phyloP scores from a whole-genome alignment of 2,329 filamentous ascomycete genomes.

The Annulohypoxylon truncatum region DNA sequence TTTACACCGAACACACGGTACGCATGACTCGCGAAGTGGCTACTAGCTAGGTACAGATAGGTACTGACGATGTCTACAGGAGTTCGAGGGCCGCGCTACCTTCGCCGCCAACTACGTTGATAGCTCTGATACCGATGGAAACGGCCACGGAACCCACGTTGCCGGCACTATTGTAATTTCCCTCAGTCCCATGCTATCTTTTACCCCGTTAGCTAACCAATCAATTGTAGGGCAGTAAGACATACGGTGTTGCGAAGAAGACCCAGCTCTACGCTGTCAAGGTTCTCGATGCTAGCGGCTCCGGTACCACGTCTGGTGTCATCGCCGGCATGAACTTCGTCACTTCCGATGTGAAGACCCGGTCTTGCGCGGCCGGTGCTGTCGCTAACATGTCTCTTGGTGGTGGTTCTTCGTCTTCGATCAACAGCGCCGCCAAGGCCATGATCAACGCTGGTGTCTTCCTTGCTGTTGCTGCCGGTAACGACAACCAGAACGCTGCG shows the following conservation, averaged over 20 bases:
- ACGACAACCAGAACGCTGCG: slow-evolving; percentile 56
- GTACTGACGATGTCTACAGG: slow-evolving; percentile 40
- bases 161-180: slow-evolving; percentile 55
- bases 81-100: slow-evolving; percentile 58
- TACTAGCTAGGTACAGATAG: not conserved
- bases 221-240: slow-evolving; percentile 42
- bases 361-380: slow-evolving; percentile 55
- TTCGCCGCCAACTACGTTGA: slow-evolving; percentile 50
- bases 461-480: slow-evolving; percentile 67
- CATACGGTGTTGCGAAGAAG: slow-evolving; percentile 60
- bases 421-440: slow-evolving; percentile 62
- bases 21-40: slow-evolving; percentile 8
- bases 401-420: slow-evolving; percentile 56
- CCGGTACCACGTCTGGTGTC: slow-evolving; percentile 47
- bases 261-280: slow-evolving; percentile 58
- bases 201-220: slow-evolving; percentile 1
- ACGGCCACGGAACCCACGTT: slow-evolving; percentile 61
- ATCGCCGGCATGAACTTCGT: slow-evolving; percentile 56
- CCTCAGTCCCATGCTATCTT: not conserved
- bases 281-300: slow-evolving; percentile 53
- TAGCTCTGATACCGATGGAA: slow-evolving; percentile 51
- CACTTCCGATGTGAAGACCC: slow-evolving; percentile 57
- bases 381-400: slow-evolving; percentile 69
- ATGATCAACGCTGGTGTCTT: slow-evolving; percentile 61
- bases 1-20: slow-evolving; percentile 57